Evolutionary conservation across 768 basidiomycete genomes (phyloP).

Genomic region (Hypholoma sublateritium): DNA sequence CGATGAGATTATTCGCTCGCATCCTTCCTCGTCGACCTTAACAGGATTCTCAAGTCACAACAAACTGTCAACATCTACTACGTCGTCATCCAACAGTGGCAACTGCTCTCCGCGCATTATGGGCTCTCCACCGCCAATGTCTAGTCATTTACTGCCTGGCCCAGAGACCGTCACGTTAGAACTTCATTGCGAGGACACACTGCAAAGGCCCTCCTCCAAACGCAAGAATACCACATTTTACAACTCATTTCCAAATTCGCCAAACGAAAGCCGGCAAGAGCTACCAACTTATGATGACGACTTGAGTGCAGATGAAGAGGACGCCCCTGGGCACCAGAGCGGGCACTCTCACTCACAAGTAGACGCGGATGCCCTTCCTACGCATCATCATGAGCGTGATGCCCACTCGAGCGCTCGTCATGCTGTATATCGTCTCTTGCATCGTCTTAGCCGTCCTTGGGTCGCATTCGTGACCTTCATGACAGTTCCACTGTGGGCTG

Average conservation of each 20-base stretch:
- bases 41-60: background rate
- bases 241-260: conserved; percentile 67
- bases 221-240: conserved; percentile 46
- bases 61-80: background rate
- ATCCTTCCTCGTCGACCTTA: conserved; percentile 15
- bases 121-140: conserved; percentile 3
- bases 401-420: conserved; percentile 3
- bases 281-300: conserved; percentile 31
- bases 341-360: conserved; percentile 2
- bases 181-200: background rate
- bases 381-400: conserved; percentile 3
- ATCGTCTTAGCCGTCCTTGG: conserved; percentile 28
- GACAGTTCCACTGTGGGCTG: conserved; percentile 87
- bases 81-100: background rate
- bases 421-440: conserved; percentile 7
- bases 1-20: conserved; percentile 9
- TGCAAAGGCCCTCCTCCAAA: background rate
- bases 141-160: background rate
- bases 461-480: conserved; percentile 66
- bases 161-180: background rate
- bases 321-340: conserved; percentile 16
- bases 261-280: conserved; percentile 36
- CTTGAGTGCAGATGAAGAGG: conserved; percentile 23
- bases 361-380: background rate
- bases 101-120: conserved; percentile 2